Evolutionary conservation across 108 stramenopile genomes (phyloP), one percentile per base, ranked within the genome.

Genomic region (Seminavis robusta): DNA sequence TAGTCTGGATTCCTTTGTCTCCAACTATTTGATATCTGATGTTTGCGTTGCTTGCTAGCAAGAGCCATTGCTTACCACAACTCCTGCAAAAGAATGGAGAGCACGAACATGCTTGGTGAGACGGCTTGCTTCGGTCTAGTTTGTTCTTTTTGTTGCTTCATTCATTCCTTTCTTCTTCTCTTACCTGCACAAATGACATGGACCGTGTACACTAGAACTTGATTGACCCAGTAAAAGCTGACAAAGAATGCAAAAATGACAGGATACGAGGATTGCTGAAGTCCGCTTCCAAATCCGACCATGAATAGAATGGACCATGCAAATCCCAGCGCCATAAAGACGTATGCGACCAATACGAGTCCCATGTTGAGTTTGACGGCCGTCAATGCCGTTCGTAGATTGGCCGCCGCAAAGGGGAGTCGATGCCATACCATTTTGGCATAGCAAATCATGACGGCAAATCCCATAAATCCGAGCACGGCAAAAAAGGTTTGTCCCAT

Each of bases 341-440:
- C 24, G 38, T 70, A 75, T 2, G 89, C 82, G 4, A 70, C 39
- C 9, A 79, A 33, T 17, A 71, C 51, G 33, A 89, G 33, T 15
- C 81, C 87, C 26, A 55, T 39, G 69, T 91, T 87, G 20, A 51
- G 40, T 52, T 65, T 78, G 2, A 90, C 78, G 13, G 82, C 86
- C 1, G 80, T 76, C 50, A 86, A 49, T 0, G 83, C 88, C 26
- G 85, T 77, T 5, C 61, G 56, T 2, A 74, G 49, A 48, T 80
- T 92, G 2, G 83, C 82, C 0, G 92, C 79, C 1, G 88, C 84
- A 72, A 86, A 90, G 0, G 92, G 84, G 56, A 94, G 86, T 0
- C 88, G 69, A 2, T 45, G 20, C 86, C 92, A 88, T 0, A 94
- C 86, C 24, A 45, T 19, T 9, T 45, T 53, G 11, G 81, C 81